Base-by-base conservation (phyloP, 2,329 filamentous ascomycete genomes). In the Fusarium fujikuroi region DNA sequence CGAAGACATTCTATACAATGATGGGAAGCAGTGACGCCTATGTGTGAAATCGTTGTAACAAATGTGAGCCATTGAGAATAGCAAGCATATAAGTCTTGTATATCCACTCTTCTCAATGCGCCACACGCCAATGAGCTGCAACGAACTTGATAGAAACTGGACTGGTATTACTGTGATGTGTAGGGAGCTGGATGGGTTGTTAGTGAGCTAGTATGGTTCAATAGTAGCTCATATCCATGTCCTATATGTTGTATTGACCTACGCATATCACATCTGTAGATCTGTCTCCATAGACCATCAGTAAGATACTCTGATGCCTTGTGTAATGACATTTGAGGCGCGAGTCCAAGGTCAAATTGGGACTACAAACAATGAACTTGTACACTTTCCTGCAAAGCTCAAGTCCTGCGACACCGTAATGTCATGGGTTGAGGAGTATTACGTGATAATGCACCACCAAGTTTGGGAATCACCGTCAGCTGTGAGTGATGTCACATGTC, bases 401-500 rank as follows among this genome's bases (percentile, higher is more conserved):
- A n/a, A 28, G 15, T 12, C 9, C 42, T 36, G 12, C 9, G 21
- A 44, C 14, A 28, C 18, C 19, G 36, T 19, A 40, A 39, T 16
- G 23, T 30, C 32, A 54, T 25, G 39, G 15, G 34, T 25, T 52
- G 32, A n/a, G n/a, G 16, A 36, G 28, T 16, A 50, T 63, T 69
- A 53, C 37, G 57, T 63, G 57, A 57, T 50, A 56, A 28, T 30
- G 37, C 46, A 53, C n/a, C 36, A 19, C 66, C 52, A 42, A 46
- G 47, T 60, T 56, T 44, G 32, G 47, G 21, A 11, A 60, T 42
- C 18, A 54, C 39, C 25, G 46, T 70, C 66, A 65, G 60, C 67
- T 37, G 49, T 66, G 54, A 42, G 54, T 66, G 54, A 39, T 66
- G 36, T 57, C 60, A 70, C 34, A 53, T 46, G 66, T 44, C 37